Conservation (phyloP, 1,284 basidiomycete genomes). For the Tausonia pullulans region DNA sequence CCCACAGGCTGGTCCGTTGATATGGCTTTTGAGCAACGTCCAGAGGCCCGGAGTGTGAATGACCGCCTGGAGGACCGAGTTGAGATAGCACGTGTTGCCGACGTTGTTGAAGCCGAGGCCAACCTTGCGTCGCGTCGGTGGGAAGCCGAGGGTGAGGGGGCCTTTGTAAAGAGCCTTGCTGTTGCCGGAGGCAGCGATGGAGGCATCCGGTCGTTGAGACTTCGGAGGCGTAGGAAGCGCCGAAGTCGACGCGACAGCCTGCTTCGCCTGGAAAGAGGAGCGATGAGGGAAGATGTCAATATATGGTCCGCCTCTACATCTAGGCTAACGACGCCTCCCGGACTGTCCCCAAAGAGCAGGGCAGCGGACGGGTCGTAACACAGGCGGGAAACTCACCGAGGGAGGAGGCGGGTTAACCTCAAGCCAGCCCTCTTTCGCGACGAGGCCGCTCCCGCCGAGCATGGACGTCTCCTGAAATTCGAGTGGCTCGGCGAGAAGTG, state of each 20-base stretch:
- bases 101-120: constrained; percentile 63
- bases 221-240: background rate
- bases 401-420: constrained; percentile 13
- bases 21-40: constrained; percentile 28
- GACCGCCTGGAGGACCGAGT: constrained; percentile 87
- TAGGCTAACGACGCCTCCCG: too few species aligned
- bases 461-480: constrained; percentile 4
- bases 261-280: background rate
- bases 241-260: background rate
- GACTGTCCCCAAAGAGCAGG: too few species aligned
- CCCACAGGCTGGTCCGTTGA: background rate
- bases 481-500: constrained; percentile 8
- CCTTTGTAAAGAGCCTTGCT: constrained; percentile 5
- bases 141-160: constrained; percentile 4
- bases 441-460: background rate
- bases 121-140: background rate
- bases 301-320: too few species aligned
- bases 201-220: background rate
- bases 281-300: background rate
- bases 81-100: constrained; percentile 97
- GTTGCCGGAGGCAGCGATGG: background rate
- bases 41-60: constrained; percentile 82
- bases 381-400: too few species aligned
- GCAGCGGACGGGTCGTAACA: too few species aligned
- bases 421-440: constrained; percentile 6